Evolutionary conservation across 805 yeast species (phyloP), one percentile per base, ranked within the genome.

Genomic region (Nakazawaea siamensis): DNA sequence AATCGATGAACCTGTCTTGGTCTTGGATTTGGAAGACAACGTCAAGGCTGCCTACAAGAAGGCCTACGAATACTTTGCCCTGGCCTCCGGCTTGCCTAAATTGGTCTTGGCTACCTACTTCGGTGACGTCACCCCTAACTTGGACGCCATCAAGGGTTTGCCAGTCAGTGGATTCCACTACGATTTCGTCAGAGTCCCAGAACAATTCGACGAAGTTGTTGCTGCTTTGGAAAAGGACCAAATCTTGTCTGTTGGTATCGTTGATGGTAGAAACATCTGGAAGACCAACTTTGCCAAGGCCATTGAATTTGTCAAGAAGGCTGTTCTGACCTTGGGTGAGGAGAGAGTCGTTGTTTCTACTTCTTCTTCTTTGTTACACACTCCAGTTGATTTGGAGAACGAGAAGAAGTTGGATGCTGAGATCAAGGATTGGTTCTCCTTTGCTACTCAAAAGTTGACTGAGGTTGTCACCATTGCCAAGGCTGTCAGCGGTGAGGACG

Each of bases 251-350:
- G 95, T 82, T 48, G 98, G 98, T 85, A 76, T 92, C 54, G 88
- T 92, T 56, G 94, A 87, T 57, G 98, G 98, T 70, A 87, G 98
- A 78, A 92, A 92, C 80, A 86, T 92, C 69, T 92, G 98, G 98
- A 92, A 92, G 78, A 81, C 94, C 64, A 82, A 92, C 73, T 85
- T 81, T 58, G 62, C 92, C 57, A 77, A 78, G 68, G 94, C 98
- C 49, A 68, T 87, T 57, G 83, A 66, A 45, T 59, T 81, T 46
- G 94, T 86, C 53, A 70, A 80, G 60, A 72, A 76, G 64, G 97
- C 95, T 51, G 72, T 85, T 56, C 78, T 66, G 49, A 80, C 80
- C 69, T 68, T 92, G 51, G 96, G 96, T 62, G 69, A 75, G 45
- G 88, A 81, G 53, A 79, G 84, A 64, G 92, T 86, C 48, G 63